Evolutionary conservation across 2,329 filamentous ascomycete genomes (phyloP), one percentile per base, ranked within the genome.

Genomic region (Neofusicoccum cordaticola): DNA sequence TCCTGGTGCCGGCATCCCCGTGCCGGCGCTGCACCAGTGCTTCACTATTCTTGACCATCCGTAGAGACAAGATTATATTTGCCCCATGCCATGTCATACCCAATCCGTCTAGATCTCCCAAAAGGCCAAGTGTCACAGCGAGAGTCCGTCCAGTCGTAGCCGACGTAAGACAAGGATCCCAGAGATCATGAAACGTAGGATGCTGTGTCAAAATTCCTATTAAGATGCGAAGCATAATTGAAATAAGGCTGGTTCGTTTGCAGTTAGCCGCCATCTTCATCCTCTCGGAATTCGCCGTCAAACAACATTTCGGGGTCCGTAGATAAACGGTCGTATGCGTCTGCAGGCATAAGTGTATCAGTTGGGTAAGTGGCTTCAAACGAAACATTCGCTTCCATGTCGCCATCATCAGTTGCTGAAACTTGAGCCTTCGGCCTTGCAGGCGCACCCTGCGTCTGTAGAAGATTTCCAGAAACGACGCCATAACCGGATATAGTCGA

Each of bases 271-370:
- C 19, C 42, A n/a, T 42, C 15, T 45, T 27, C 8, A 15, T 51
- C 27, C 31, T n/a, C n/a, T 34, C 17, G 41, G 34, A 35, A 4
- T 9, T 42, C 34, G 7, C 5, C 22, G 34, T 51, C n/a, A 31
- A 62, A 62, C 7, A 62, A 6, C 47, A 62, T 51, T 41, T 62
- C 58, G 4, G 45, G 9, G 11, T 51, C 58, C 42, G 58, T 19
- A 62, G n/a, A 6, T 45, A 51, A 17, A 35, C 44, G 19, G 13
- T 51, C 34, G 17, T 51, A 47, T 19, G 31, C 41, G 8, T 60
- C 56, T 47, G 27, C 31, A 11, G 56, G 42, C 9, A 39, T 22
- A 27, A 19, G 4, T 37, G 42, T 47, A 31, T 37, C 42, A 60
- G 15, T 44, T 6, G 4, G n/a, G 31, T 27, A 31, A 11, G 27